These are phyloP conservation scores for Peronospora tabacina DNA, from an alignment of 352 stramenopile species.

Conservation along the genomic window DNA sequence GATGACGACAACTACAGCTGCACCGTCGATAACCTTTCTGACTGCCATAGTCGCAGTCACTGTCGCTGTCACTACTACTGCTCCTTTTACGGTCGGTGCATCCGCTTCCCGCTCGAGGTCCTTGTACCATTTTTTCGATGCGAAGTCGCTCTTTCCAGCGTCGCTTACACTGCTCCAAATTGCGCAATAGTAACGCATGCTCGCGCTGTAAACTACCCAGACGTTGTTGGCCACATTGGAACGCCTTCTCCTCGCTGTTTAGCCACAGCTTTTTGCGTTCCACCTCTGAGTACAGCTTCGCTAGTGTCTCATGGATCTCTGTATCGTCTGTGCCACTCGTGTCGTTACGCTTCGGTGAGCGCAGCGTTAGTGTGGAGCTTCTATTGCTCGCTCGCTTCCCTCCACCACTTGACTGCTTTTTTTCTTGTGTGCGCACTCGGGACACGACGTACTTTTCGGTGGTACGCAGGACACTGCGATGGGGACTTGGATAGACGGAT, in stretches of 20 bases:
- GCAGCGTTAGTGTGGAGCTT: conserved; percentile 9
- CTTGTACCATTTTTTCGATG: conserved; percentile 29
- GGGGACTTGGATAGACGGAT: background rate
- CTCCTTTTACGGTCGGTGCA: conserved; percentile 10
- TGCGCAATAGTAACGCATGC: conserved; percentile 30
- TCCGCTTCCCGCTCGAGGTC: conserved; percentile 9
- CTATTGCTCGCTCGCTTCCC: conserved; percentile 3
- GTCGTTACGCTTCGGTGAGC: conserved; percentile 1
- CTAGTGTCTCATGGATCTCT: conserved; percentile 27
- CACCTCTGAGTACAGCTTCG: conserved; percentile 20
- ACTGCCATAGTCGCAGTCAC: conserved; percentile 8
- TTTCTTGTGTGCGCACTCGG: conserved; percentile 23
- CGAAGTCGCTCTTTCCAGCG: conserved; percentile 29
- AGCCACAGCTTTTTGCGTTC: conserved; percentile 36
- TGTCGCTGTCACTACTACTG: conserved; percentile 8
- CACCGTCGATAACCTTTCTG: conserved; percentile 1
- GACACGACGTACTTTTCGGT: conserved; percentile 32
- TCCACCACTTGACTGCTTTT: conserved; percentile 11
- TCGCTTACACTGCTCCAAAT: conserved; percentile 34
- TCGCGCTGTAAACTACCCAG: conserved; percentile 31
- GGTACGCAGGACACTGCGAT: conserved; percentile 13
- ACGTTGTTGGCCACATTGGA: conserved; percentile 23
- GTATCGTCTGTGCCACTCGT: conserved; percentile 12
- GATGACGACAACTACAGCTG: conserved; percentile 9
- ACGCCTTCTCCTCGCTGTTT: conserved; percentile 27